These are phyloP conservation scores for Mycena pura DNA, from an alignment of 768 basidiomycete species.

Conservation along the genomic window DNA sequence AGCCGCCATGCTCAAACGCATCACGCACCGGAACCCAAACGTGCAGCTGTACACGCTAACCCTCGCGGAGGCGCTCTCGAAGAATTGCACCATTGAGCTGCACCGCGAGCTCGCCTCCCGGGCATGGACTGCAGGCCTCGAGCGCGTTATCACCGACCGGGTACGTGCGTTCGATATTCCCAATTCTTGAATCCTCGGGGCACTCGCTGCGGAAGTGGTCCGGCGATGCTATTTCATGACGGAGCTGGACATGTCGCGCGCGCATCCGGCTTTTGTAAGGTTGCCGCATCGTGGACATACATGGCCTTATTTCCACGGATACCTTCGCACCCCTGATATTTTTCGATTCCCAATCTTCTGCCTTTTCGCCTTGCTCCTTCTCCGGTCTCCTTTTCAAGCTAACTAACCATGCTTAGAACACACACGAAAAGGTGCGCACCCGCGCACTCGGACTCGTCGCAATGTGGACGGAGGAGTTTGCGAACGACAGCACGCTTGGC, in stretches of 20 bases:
- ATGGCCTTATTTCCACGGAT: too few species aligned
- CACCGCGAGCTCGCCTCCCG: slow-evolving; percentile 88
- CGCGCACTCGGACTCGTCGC: slow-evolving; percentile 76
- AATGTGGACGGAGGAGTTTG: slow-evolving; percentile 86
- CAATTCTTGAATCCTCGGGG: background rate
- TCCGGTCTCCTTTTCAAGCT: slow-evolving; percentile 1
- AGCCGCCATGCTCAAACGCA: slow-evolving; percentile 84
- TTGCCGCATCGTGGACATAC: too few species aligned
- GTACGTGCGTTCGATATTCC: slow-evolving; percentile 48
- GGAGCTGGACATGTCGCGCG: too few species aligned
- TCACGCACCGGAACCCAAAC: slow-evolving; percentile 93
- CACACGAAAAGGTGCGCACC: slow-evolving; percentile 89
- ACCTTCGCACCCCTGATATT: too few species aligned
- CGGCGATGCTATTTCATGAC: too few species aligned
- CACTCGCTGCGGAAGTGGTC: too few species aligned
- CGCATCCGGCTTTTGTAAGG: too few species aligned
- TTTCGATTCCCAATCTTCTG: background rate
- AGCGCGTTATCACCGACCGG: slow-evolving; percentile 87
- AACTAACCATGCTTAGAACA: slow-evolving; percentile 58
- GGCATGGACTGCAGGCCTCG: slow-evolving; percentile 89
- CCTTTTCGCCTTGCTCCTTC: background rate
- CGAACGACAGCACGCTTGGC: slow-evolving; percentile 78
- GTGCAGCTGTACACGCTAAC: slow-evolving; percentile 95
- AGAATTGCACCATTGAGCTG: slow-evolving; percentile 85
- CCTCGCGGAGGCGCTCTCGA: slow-evolving; percentile 85